phyloP scores from a whole-genome alignment of 345 rosid species.

The Eucalyptus regnans region DNA sequence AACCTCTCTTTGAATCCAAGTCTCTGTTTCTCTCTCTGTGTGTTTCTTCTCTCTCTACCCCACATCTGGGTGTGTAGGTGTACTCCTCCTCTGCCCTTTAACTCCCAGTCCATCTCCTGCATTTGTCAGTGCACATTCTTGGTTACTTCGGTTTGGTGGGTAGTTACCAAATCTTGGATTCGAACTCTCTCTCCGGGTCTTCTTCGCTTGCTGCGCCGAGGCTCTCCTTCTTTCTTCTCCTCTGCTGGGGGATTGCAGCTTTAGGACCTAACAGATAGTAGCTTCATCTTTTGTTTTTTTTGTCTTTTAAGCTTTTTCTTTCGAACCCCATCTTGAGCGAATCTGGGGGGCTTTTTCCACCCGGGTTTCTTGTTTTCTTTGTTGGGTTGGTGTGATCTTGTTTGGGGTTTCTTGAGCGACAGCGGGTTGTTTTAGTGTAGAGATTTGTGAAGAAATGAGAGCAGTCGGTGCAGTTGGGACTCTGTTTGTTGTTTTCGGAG shows the following conservation, averaged over 20 bases:
- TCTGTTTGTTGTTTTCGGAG: conserved; percentile 25
- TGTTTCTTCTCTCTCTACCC: not conserved
- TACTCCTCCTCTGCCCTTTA: not conserved
- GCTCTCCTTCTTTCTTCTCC: not conserved
- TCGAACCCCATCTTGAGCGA: not conserved
- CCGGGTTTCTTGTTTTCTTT: conserved; percentile 1
- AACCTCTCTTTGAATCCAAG: conserved; percentile 81
- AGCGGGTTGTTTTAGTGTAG: not conserved
- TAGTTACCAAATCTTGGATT: conserved; percentile 40
- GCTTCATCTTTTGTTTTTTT: not conserved
- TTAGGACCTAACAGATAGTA: not conserved
- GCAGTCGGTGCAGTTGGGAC: conserved; percentile 14
- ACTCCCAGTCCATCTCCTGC: not conserved
- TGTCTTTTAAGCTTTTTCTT: not conserved
- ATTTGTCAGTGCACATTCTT: not conserved
- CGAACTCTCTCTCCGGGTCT: not conserved
- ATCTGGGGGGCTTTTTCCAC: not conserved
- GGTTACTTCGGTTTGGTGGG: conserved; percentile 29
- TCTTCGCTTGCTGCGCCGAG: not conserved
- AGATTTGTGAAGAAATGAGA: conserved; percentile 23
- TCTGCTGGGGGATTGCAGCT: not conserved
- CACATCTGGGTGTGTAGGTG: not conserved
- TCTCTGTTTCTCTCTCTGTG: conserved; percentile 1
- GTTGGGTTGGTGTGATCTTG: not conserved
- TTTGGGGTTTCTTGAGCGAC: conserved; percentile 2